A percentile compares a stretch with the other conserved stretches of the same genome.
phyloP scores from a whole-genome alignment of 768 basidiomycete species.

The Psilocybe subaeruginosa region DNA sequence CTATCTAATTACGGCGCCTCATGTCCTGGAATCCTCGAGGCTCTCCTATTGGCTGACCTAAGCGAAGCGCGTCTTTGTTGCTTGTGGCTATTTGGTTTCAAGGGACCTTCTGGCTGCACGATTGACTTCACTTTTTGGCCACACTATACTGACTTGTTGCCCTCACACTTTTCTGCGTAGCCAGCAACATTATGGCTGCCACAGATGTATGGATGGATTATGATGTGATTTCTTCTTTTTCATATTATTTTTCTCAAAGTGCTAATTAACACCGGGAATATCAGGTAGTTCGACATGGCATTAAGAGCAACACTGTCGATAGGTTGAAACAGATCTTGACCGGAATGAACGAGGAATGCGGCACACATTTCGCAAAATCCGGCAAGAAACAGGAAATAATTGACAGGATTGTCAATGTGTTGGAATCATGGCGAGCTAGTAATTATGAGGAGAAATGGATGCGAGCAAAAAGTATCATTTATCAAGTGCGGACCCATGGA shows the following conservation, averaged over 20 bases:
- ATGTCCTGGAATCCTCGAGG: not conserved
- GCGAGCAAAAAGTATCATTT: slow-evolving; percentile 67
- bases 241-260: slow-evolving; percentile 6
- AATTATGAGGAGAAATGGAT: slow-evolving; percentile 68
- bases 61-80: slow-evolving; percentile 17
- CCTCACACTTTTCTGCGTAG: not conserved
- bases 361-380: slow-evolving; percentile 65
- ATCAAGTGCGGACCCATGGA: slow-evolving; percentile 67
- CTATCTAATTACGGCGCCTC: not conserved
- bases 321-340: slow-evolving; percentile 80
- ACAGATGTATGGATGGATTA: slow-evolving; percentile 71
- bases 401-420: slow-evolving; percentile 63
- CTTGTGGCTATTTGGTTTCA: slow-evolving; percentile 24
- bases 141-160: slow-evolving; percentile 1
- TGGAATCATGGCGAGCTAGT: slow-evolving; percentile 62
- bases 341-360: slow-evolving; percentile 80
- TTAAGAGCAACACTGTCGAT: slow-evolving; percentile 84
- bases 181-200: slow-evolving; percentile 52
- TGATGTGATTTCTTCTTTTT: slow-evolving; percentile 51
- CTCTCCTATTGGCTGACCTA: slow-evolving; percentile 10
- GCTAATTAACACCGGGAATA: slow-evolving; percentile 15
- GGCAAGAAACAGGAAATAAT: slow-evolving; percentile 91
- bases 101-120: slow-evolving; percentile 15
- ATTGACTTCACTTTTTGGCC: slow-evolving; percentile 10
- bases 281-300: slow-evolving; percentile 69